Base-by-base conservation (phyloP, 331 rosid species). In the Malus hybrid region DNA sequence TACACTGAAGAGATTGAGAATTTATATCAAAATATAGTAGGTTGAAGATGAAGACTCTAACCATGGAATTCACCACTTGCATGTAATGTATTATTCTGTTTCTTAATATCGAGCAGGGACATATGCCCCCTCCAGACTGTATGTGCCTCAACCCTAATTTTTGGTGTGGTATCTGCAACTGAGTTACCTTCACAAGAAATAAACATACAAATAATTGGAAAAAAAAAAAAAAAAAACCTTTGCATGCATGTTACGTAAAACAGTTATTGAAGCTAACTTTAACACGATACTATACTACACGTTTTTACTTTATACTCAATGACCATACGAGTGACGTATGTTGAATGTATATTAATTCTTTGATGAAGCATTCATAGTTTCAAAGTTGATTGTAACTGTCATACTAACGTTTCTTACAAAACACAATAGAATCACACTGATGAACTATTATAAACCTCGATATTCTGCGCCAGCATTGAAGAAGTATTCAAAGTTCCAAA, bases 391-490 rank as follows among this genome's bases (percentile, higher is more conserved):
- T 2, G 20, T 48, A 18, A 6, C 4, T 52, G 4, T 52, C 6
- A 52, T 0, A 52, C 7, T 52, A 16, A 6, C 6, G 7, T 52
- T 18, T 52, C 20, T 52, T 52, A 52, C 20, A 16, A 1, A 16
- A 16, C 9, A 50, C n/a, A 50, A 2, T 6, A 50, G 4, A 52
- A 52, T 16, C 9, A 3, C 57, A 52, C 10, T 16, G 0, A 16
- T 52, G 57, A 52, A 52, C 57, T 15, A 50, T 50, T 50, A 3
- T 15, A 2, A 50, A 52, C 10, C 7, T 52, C 18, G 3, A 16
- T 18, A 52, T 18, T 52, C 0, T 52, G 7, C 1, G 0, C 3
- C 4, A 3, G 0, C 18, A 3, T 1, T 52, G 1, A 52, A 15
- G 57, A 52, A 16, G 57, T 52, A 52, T 52, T 52, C 20, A 52